Conservation (phyloP, 768 basidiomycete genomes). For the Coprinopsis marcescibilis region DNA sequence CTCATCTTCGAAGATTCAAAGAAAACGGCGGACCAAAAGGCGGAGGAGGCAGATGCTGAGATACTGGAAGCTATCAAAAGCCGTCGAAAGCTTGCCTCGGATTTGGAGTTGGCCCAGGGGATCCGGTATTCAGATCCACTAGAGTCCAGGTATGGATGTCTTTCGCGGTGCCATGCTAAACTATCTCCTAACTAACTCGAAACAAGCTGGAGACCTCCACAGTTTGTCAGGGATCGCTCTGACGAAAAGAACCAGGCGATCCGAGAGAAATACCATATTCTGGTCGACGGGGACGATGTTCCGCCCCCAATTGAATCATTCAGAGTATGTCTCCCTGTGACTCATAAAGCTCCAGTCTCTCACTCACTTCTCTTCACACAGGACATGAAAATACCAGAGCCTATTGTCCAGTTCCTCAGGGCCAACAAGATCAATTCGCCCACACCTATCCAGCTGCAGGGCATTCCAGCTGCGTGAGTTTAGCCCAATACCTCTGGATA, state of each 20-base stretch:
- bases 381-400: conserved; percentile 98
- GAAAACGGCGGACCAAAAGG: conserved; percentile 83
- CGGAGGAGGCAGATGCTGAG: conserved; percentile 84
- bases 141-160: conserved; percentile 60
- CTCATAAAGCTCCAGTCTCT: conserved; percentile 2
- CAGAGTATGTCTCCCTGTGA: conserved; percentile 38
- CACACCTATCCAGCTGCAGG: conserved; percentile 96
- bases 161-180: conserved; percentile 4
- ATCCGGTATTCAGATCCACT: conserved; percentile 86
- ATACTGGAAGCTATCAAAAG: conserved; percentile 90
- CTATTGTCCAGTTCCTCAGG: conserved; percentile 77
- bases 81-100: conserved; percentile 86
- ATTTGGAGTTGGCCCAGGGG: conserved; percentile 89
- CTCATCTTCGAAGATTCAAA: conserved; percentile 52
- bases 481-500: conserved; percentile 7
- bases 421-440: conserved; percentile 80
- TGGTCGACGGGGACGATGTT: conserved; percentile 90
- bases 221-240: conserved; percentile 67
- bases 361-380: conserved; percentile 22
- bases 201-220: conserved; percentile 92
- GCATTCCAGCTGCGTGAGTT: conserved; percentile 90
- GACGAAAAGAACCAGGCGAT: conserved; percentile 66
- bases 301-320: conserved; percentile 93
- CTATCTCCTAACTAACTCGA: conserved; percentile 3
- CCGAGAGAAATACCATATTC: conserved; percentile 89